Conservation (phyloP, 306 rosid species). For the Acmispon strigosus region DNA sequence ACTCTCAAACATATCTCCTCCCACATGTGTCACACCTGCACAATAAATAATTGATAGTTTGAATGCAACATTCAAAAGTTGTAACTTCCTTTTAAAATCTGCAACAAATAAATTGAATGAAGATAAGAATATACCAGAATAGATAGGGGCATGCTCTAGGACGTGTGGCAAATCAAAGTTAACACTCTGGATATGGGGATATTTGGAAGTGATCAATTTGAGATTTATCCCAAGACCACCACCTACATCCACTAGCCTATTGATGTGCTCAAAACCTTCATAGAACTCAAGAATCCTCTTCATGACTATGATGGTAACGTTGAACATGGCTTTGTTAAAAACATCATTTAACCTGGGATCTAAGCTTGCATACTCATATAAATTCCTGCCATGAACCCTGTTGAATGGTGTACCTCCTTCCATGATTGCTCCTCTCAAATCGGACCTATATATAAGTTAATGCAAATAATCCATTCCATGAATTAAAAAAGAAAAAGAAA, state of each 20-base stretch:
- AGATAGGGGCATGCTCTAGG: conserved; percentile 30
- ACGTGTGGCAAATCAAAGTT: conserved; percentile 48
- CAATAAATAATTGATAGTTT: neutral
- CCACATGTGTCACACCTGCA: conserved; percentile 34
- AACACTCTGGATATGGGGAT: conserved; percentile 30
- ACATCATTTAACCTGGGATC: conserved; percentile 33
- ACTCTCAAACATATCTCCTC: conserved; percentile 42
- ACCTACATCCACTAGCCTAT: conserved; percentile 53
- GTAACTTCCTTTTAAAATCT: neutral
- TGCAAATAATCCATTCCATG: too few relatives aligned
- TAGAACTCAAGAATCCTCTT: conserved; percentile 34
- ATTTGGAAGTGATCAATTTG: conserved; percentile 36
- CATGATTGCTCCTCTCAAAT: conserved; percentile 29
- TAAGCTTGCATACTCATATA: conserved; percentile 21
- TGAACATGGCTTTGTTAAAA: conserved; percentile 44
- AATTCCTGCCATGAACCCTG: conserved; percentile 32
- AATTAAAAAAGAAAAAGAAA: too few relatives aligned
- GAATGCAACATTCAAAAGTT: neutral
- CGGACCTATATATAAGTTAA: conserved; percentile 25
- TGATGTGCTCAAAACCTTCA: conserved; percentile 38
- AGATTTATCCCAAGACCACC: conserved; percentile 45
- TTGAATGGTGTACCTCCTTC: conserved; percentile 46
- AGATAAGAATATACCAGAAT: conserved; percentile 22
- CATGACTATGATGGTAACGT: neutral
- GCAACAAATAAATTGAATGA: neutral